Evolutionary conservation across 495 filamentous ascomycete genomes (phyloP).

Genomic region (Beverwykella pulmonaria): DNA sequence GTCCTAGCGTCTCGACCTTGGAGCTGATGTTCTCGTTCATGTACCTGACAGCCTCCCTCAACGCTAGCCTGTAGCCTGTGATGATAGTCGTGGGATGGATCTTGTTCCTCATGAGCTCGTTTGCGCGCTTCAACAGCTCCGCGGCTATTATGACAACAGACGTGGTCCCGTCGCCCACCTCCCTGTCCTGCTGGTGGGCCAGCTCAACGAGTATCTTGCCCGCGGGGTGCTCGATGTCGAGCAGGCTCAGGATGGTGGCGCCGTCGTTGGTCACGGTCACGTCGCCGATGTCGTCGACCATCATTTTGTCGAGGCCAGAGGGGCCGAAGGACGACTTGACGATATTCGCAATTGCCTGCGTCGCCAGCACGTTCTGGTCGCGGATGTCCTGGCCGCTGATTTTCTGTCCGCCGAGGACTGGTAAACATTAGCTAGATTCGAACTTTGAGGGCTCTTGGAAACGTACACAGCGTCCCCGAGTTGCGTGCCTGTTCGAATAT

Average conservation of each 20-base stretch:
- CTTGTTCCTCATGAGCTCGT: slow-evolving; percentile 98
- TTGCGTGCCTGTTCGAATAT: slow-evolving; percentile 89
- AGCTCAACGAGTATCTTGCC: slow-evolving; percentile 98
- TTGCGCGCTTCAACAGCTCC: slow-evolving; percentile 89
- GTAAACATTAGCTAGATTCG: slow-evolving; percentile 18
- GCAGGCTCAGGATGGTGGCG: slow-evolving; percentile 89
- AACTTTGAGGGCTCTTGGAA: not conserved
- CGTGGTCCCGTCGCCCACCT: slow-evolving; percentile 96
- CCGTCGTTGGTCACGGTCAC: slow-evolving; percentile 99
- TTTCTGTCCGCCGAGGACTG: slow-evolving; percentile 89
- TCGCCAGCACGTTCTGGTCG: slow-evolving; percentile 96
- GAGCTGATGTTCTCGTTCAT: slow-evolving; percentile 97
- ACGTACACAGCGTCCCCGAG: slow-evolving; percentile 76
- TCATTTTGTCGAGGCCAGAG: slow-evolving; percentile 98
- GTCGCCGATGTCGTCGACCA: slow-evolving; percentile 99
- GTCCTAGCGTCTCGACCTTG: slow-evolving; percentile 87
- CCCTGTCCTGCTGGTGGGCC: slow-evolving; percentile 98
- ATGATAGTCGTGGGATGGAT: slow-evolving; percentile 99
- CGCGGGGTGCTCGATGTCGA: slow-evolving; percentile 96
- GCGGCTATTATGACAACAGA: slow-evolving; percentile 97
- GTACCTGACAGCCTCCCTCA: slow-evolving; percentile 96
- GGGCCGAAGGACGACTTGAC: slow-evolving; percentile 98
- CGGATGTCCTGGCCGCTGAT: slow-evolving; percentile 93
- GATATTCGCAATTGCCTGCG: slow-evolving; percentile 96
- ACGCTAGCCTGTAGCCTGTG: slow-evolving; percentile 92